Conservation (phyloP, 148 eudicot species). For the Gaultheria prostrata region DNA sequence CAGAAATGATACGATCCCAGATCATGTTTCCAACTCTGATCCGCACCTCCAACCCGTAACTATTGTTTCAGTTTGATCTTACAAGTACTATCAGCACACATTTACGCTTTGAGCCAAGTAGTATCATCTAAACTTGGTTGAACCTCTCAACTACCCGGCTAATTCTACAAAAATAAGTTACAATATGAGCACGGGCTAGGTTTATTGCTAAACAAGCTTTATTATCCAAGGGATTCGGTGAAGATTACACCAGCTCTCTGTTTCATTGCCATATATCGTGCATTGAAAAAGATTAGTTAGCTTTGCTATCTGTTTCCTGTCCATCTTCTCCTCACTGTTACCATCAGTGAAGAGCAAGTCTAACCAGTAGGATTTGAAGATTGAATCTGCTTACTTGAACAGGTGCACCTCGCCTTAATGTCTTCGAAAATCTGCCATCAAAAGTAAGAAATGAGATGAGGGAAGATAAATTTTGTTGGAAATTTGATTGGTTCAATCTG, state of each 20-base stretch:
- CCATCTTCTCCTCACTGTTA: constrained; percentile 9
- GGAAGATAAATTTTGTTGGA: constrained; percentile 8
- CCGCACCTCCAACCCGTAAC: no score
- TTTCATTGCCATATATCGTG: background rate
- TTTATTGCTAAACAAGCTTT: constrained; percentile 1
- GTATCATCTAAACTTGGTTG: constrained; percentile 4
- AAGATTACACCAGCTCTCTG: background rate
- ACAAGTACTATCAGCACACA: no score
- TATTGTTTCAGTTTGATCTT: no score
- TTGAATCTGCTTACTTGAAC: constrained; percentile 28
- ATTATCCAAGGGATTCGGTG: background rate
- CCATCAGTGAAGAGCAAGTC: constrained; percentile 20
- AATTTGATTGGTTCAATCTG: constrained; percentile 9
- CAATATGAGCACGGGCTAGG: background rate
- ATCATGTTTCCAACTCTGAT: no score
- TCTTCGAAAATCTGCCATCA: constrained; percentile 37
- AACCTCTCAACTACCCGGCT: background rate
- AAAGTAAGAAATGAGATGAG: constrained; percentile 15
- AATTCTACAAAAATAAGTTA: background rate
- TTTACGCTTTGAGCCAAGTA: no score
- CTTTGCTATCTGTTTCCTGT: constrained; percentile 2
- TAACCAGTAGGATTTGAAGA: background rate
- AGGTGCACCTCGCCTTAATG: constrained; percentile 36
- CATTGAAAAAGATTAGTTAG: background rate
- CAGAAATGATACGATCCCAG: no score